Evolutionary conservation across 1,284 basidiomycete genomes (phyloP).

Genomic region (Tremellales sp.): DNA sequence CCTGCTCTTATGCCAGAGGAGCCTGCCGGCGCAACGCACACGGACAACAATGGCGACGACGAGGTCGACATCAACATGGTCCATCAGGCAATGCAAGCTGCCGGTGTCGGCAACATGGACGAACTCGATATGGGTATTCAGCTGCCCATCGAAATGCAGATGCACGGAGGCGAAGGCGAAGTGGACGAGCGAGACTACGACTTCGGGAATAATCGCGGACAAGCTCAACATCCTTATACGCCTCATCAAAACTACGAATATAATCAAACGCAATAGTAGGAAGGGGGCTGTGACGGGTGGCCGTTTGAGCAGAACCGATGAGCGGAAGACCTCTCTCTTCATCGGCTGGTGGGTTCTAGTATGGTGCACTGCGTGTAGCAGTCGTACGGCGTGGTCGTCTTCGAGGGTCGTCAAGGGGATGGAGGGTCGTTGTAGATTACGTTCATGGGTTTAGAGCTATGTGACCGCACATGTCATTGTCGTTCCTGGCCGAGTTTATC

Average conservation of each 20-base stretch:
- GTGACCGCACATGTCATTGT: no score
- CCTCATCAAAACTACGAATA: conserved; percentile 3
- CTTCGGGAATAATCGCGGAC: neutral
- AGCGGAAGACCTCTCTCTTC: no score
- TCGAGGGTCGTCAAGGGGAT: no score
- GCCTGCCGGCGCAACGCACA: neutral
- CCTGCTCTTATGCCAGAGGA: conserved; percentile 2
- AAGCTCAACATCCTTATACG: conserved; percentile 4
- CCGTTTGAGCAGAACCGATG: no score
- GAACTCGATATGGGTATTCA: conserved; percentile 47
- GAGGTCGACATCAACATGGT: conserved; percentile 41
- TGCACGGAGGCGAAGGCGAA: conserved; percentile 36
- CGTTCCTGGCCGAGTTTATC: neutral
- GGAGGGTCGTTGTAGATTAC: no score
- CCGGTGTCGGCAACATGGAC: conserved; percentile 38
- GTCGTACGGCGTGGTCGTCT: no score
- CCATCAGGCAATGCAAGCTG: conserved; percentile 43
- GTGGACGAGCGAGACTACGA: conserved; percentile 11
- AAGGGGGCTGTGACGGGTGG: no score
- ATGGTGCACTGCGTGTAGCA: no score
- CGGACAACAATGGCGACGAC: neutral
- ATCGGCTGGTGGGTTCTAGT: no score
- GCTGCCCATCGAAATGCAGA: conserved; percentile 46
- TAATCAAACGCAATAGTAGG: no score
- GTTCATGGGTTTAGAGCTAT: no score